Conservation (phyloP, 345 rosid species). For the Ceriops zippeliana region DNA sequence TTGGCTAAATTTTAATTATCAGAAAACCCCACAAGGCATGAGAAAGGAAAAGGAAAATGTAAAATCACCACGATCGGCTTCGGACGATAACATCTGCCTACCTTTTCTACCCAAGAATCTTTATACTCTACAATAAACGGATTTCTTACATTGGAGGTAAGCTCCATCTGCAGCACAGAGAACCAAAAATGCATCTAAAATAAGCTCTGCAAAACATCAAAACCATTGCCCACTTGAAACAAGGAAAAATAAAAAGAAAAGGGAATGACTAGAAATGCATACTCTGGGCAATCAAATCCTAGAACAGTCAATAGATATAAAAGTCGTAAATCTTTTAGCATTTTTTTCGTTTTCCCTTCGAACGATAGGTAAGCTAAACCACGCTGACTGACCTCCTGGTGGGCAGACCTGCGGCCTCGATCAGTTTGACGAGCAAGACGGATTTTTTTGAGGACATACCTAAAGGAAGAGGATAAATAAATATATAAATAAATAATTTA, state of each 20-base stretch:
- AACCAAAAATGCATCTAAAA: constrained; percentile 17
- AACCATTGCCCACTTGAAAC: neutral
- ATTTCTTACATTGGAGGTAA: constrained; percentile 51
- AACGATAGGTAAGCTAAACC: neutral
- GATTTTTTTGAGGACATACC: constrained; percentile 94
- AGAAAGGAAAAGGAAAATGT: neutral
- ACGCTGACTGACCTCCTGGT: constrained; percentile 68
- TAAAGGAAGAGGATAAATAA: constrained; percentile 16
- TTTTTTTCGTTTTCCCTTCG: neutral
- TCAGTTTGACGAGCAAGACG: constrained; percentile 98
- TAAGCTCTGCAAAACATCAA: neutral
- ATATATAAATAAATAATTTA: neutral
- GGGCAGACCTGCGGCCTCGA: constrained; percentile 91
- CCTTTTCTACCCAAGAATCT: constrained; percentile 99
- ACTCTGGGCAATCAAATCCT: no score
- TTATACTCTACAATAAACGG: constrained; percentile 41
- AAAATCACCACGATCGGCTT: neutral
- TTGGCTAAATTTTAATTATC: neutral
- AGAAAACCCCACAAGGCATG: neutral
- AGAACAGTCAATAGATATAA: no score
- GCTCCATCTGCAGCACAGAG: constrained; percentile 75
- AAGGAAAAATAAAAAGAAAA: no score
- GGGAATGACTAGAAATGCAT: no score
- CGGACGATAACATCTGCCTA: constrained; percentile 18
- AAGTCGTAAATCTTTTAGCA: no score